A percentile compares a stretch with the other conserved stretches of the same genome.
These are phyloP conservation scores for Lepidium africanum DNA, from an alignment of 345 rosid genomes.

Conservation along the genomic window DNA sequence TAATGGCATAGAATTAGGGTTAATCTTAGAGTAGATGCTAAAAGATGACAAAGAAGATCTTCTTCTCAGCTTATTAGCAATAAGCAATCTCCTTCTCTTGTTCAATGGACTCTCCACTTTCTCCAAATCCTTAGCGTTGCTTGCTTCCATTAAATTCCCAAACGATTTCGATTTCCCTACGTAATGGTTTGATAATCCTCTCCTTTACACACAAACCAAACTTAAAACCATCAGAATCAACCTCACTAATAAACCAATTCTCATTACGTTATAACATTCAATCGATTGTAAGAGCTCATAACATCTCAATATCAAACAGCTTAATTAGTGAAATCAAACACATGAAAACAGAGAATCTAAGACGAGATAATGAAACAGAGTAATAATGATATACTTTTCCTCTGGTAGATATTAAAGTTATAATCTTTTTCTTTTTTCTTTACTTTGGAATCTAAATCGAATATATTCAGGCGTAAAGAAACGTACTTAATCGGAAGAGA, in stretches of 20 bases:
- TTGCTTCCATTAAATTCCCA: constrained; percentile 48
- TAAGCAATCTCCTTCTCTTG: constrained; percentile 57
- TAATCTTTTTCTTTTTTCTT: not conserved
- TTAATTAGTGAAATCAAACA: not conserved
- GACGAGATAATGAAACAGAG: not conserved
- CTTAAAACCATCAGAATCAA: not conserved
- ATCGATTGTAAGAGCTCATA: not conserved
- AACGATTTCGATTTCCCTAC: constrained; percentile 82
- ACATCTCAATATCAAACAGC: not conserved
- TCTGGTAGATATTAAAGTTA: not conserved
- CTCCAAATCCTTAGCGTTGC: constrained; percentile 42
- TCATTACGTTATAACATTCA: not conserved
- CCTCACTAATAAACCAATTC: not conserved
- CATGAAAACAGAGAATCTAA: not conserved
- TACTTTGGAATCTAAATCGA: not conserved
- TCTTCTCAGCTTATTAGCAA: constrained; percentile 43
- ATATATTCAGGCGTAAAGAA: not conserved
- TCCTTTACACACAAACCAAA: constrained; percentile 25
- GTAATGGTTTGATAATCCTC: constrained; percentile 73
- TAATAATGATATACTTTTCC: not conserved
- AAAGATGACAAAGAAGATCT: constrained; percentile 27
- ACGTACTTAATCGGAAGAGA: constrained; percentile 66
- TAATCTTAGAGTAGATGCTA: constrained; percentile 39
- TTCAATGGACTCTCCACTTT: constrained; percentile 72
- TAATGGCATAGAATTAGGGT: constrained; percentile 77